Evolutionary conservation across 805 yeast genomes (phyloP).

Genomic region (Yueomyces sinensis): DNA sequence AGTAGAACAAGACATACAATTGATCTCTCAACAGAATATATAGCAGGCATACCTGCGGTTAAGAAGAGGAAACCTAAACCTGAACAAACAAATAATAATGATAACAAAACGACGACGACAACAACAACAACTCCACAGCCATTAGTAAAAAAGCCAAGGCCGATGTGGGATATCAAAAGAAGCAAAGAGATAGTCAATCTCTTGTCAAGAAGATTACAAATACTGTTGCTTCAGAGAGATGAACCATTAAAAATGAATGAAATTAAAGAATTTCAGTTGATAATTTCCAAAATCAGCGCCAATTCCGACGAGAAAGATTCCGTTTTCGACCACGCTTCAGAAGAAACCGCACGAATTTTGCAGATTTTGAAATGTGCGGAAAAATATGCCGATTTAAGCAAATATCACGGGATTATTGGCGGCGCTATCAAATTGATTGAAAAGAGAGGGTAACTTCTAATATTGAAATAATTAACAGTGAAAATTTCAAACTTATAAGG

Average conservation of each 20-base stretch:
- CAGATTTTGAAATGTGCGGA: too few species aligned
- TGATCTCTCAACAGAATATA: not conserved
- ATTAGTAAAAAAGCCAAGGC: constrained; percentile 3
- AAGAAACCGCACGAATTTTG: too few species aligned
- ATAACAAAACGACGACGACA: not conserved
- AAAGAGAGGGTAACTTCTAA: too few species aligned
- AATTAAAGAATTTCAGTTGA: constrained; percentile 15
- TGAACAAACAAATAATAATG: not conserved
- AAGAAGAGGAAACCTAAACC: not conserved
- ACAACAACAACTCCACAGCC: not conserved
- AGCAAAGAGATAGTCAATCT: constrained; percentile 18
- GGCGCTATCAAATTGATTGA: too few species aligned
- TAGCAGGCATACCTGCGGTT: not conserved
- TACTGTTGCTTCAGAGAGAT: constrained; percentile 21
- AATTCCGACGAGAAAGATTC: constrained; percentile 3
- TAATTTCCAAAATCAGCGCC: constrained; percentile 15
- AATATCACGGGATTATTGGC: too few species aligned
- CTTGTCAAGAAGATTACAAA: constrained; percentile 21
- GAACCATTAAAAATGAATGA: constrained; percentile 15
- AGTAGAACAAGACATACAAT: not conserved
- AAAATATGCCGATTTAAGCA: too few species aligned
- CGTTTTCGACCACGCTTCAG: not conserved
- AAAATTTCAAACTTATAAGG: too few species aligned
- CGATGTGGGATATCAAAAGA: constrained; percentile 15
- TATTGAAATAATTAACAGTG: too few species aligned